Conservation (phyloP, 768 basidiomycete genomes). For the Podaxis sp. region DNA sequence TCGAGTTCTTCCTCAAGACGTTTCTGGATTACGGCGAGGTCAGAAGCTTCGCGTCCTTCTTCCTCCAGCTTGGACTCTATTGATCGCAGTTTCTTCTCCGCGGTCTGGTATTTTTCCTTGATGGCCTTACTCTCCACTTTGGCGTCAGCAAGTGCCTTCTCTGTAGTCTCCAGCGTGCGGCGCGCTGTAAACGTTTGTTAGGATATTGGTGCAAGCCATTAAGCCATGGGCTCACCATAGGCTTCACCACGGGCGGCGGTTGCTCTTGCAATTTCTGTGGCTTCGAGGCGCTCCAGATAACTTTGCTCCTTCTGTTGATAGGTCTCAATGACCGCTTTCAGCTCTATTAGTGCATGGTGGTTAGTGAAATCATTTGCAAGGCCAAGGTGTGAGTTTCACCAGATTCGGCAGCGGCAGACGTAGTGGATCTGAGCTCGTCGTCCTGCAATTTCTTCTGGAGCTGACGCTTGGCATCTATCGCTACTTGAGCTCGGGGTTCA, state of each 20-base stretch:
- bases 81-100: slow-evolving; percentile 56
- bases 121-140: slow-evolving; percentile 51
- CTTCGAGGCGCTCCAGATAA: slow-evolving; percentile 61
- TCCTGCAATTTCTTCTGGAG: slow-evolving; percentile 63
- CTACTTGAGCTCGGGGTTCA: background rate
- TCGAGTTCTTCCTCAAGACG: slow-evolving; percentile 76
- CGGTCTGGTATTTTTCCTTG: slow-evolving; percentile 46
- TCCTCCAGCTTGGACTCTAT: slow-evolving; percentile 65
- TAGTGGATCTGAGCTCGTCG: slow-evolving; percentile 55
- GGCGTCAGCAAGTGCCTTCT: slow-evolving; percentile 54
- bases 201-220: slow-evolving; percentile 6
- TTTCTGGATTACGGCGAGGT: slow-evolving; percentile 61
- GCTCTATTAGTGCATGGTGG: slow-evolving; percentile 37
- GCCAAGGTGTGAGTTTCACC: slow-evolving; percentile 34
- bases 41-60: slow-evolving; percentile 65
- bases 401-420: slow-evolving; percentile 58
- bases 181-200: slow-evolving; percentile 42
- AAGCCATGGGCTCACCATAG: slow-evolving; percentile 42
- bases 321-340: slow-evolving; percentile 62
- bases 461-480: slow-evolving; percentile 55
- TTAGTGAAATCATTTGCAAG: background rate
- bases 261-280: slow-evolving; percentile 65
- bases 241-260: slow-evolving; percentile 66
- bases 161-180: slow-evolving; percentile 58
- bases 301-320: slow-evolving; percentile 64